phyloP scores from a whole-genome alignment of 768 basidiomycete species.

The Panellus pusillus region DNA sequence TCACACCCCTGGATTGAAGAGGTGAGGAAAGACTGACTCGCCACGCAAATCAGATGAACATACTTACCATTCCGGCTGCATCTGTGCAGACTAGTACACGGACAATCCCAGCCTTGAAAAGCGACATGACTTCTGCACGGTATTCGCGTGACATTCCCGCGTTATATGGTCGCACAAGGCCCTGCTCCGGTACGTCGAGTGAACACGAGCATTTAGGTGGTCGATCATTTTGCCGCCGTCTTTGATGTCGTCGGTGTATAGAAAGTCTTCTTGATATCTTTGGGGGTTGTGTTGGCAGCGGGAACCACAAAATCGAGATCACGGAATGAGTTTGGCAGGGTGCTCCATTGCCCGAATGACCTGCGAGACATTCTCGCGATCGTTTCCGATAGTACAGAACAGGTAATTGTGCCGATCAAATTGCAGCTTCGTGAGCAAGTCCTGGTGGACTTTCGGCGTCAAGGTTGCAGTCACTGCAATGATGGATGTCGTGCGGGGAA shows the following conservation, averaged over 20 bases:
- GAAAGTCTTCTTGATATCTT: constrained; percentile 29
- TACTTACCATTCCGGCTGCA: constrained; percentile 36
- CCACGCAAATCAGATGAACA: neutral
- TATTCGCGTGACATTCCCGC: constrained; percentile 23
- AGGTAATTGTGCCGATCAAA: constrained; percentile 21
- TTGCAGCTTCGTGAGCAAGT: constrained; percentile 30
- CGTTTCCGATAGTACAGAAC: constrained; percentile 31
- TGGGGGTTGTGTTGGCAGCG: neutral
- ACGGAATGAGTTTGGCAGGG: constrained; percentile 29
- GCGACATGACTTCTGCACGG: constrained; percentile 24
- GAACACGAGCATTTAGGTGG: constrained; percentile 23
- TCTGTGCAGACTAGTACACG: constrained; percentile 37
- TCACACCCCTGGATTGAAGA: constrained; percentile 33
- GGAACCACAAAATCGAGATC: constrained; percentile 37
- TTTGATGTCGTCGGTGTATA: constrained; percentile 32
- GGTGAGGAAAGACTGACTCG: neutral
- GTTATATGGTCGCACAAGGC: constrained; percentile 30
- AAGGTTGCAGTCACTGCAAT: constrained; percentile 38
- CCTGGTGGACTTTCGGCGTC: constrained; percentile 24
- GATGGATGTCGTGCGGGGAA: constrained; percentile 30
- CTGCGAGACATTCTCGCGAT: constrained; percentile 33
- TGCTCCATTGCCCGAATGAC: constrained; percentile 35
- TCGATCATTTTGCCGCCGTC: constrained; percentile 27
- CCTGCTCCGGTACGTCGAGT: constrained; percentile 6
- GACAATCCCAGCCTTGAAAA: constrained; percentile 27